phyloP scores from a whole-genome alignment of 2,329 filamentous ascomycete genomes.

The Pseudocercospora eumusae region DNA sequence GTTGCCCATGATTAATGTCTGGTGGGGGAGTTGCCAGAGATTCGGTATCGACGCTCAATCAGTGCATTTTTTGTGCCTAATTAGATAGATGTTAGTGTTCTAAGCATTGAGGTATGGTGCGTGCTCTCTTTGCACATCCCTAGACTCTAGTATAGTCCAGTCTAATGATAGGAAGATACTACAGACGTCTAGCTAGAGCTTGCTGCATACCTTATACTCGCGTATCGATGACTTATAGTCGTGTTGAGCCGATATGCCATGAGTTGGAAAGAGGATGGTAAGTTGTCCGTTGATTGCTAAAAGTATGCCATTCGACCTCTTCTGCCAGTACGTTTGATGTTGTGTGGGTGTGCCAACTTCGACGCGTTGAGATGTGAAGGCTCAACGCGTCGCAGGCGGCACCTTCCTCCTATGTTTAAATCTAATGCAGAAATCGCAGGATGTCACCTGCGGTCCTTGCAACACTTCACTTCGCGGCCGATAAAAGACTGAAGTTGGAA shows the following conservation, averaged over 20 bases:
- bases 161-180: background rate
- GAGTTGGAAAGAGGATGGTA: background rate
- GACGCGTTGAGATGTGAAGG: background rate
- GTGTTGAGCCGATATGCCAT: background rate
- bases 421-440: background rate
- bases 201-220: background rate
- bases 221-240: background rate
- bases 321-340: background rate
- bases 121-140: background rate
- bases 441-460: background rate
- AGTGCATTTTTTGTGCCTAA: too few relatives aligned
- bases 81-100: background rate
- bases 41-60: background rate
- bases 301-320: background rate
- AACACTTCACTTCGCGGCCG: background rate
- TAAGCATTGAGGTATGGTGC: background rate
- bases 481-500: background rate
- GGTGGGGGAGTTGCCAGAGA: background rate
- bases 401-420: background rate
- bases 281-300: too few relatives aligned
- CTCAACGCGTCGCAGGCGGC: background rate
- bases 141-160: background rate
- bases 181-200: background rate
- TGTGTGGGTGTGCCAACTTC: background rate
- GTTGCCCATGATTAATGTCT: constrained; percentile 1